Percentiles rank a stretch among this genome's conserved stretches.
These are phyloP conservation scores for Starmerella bombicola DNA, from an alignment of 805 yeast species.

Conservation along the genomic window DNA sequence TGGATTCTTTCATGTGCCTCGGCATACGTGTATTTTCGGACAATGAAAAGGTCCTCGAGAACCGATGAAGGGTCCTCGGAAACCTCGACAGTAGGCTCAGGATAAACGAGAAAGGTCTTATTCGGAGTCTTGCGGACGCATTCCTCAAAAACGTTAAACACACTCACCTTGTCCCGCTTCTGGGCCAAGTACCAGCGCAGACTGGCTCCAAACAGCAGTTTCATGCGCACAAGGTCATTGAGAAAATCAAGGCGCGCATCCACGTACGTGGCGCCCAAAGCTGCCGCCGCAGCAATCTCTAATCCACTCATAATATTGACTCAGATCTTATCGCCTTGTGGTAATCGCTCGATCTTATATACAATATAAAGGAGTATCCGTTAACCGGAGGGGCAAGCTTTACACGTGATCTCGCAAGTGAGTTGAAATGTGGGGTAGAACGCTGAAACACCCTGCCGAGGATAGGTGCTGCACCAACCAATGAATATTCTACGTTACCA, in stretches of 20 bases:
- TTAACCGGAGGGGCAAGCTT: too few relatives aligned
- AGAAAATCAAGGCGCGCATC: conserved; percentile 17
- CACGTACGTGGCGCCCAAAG: conserved; percentile 19
- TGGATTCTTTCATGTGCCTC: conserved; percentile 57
- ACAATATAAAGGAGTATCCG: too few relatives aligned
- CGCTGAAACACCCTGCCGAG: too few relatives aligned
- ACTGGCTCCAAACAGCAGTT: conserved; percentile 9
- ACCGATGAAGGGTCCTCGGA: conserved; percentile 13
- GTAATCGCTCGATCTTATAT: too few relatives aligned
- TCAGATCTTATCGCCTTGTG: too few relatives aligned
- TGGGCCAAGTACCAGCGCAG: conserved; percentile 7
- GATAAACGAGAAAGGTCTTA: conserved; percentile 50
- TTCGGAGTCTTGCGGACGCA: conserved; percentile 40
- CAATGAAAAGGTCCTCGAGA: conserved; percentile 41
- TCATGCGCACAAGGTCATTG: conserved; percentile 13
- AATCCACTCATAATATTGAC: conserved; percentile 17
- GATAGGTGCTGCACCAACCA: too few relatives aligned
- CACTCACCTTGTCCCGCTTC: conserved; percentile 32
- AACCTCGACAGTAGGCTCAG: conserved; percentile 36
- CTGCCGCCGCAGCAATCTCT: conserved; percentile 19
- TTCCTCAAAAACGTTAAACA: conserved; percentile 59
- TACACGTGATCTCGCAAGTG: too few relatives aligned
- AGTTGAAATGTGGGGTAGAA: too few relatives aligned
- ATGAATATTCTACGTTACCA: too few relatives aligned
- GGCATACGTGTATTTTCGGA: conserved; percentile 55